Evolutionary conservation across 495 filamentous ascomycete species (phyloP).

Genomic region (Coniosporium apollinis): DNA sequence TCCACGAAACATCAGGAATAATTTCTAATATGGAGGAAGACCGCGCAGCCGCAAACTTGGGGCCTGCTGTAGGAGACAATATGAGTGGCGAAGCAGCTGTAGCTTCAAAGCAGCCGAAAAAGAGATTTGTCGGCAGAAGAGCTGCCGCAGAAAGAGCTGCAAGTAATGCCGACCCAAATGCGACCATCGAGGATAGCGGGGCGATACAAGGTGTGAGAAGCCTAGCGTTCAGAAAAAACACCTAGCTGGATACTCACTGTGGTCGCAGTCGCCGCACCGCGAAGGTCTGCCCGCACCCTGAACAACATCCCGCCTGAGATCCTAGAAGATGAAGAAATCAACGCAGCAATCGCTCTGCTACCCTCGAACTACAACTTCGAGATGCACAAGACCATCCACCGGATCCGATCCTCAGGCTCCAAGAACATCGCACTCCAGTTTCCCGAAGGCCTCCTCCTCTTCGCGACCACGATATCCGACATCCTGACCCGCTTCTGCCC

Average conservation of each 20-base stretch:
- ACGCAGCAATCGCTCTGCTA: conserved; percentile 71
- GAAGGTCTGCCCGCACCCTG: conserved; percentile 54
- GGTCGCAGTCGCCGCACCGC: conserved; percentile 29
- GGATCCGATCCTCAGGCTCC: conserved; percentile 61
- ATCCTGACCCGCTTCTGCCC: conserved; percentile 92
- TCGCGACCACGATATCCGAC: conserved; percentile 95
- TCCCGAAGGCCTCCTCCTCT: conserved; percentile 87
- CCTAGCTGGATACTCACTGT: conserved; percentile 4
- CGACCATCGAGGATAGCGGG: conserved; percentile 23
- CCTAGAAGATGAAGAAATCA: conserved; percentile 70
- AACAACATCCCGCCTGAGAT: conserved; percentile 86
- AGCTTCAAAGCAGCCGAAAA: conserved; percentile 20
- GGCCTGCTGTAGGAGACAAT: conserved; percentile 12
- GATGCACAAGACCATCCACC: conserved; percentile 93
- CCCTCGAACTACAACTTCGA: conserved; percentile 95
- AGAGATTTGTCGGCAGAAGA: conserved; percentile 22
- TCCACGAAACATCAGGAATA: neutral
- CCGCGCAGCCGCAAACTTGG: conserved; percentile 19
- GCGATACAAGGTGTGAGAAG: conserved; percentile 26
- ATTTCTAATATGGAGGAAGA: conserved; percentile 20
- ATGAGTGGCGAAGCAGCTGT: conserved; percentile 14
- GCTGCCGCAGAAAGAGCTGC: conserved; percentile 15
- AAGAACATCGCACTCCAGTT: conserved; percentile 84
- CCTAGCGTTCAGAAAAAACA: too few species aligned
- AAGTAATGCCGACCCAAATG: conserved; percentile 12